phyloP scores from a whole-genome alignment of 2,329 filamentous ascomycete genomes.

The Penicillium vulpinum region DNA sequence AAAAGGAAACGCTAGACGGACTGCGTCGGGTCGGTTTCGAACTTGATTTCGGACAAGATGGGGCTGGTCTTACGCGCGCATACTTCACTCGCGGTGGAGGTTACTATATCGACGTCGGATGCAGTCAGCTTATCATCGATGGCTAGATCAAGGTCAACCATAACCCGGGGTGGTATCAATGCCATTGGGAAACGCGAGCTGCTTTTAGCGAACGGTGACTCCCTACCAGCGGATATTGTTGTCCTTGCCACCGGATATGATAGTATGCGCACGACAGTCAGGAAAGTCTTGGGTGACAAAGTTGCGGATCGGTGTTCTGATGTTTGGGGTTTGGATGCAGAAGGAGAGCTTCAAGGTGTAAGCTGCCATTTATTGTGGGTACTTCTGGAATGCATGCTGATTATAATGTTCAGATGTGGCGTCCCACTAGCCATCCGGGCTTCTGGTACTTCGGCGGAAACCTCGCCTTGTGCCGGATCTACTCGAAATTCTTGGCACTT shows the following conservation, averaged over 20 bases:
- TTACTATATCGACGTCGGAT: conserved; percentile 61
- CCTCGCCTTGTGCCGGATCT: conserved; percentile 62
- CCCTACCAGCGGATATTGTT: conserved; percentile 62
- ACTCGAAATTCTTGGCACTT: conserved; percentile 54
- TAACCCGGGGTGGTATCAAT: conserved; percentile 54
- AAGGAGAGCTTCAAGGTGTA: conserved; percentile 55
- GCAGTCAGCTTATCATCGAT: conserved; percentile 55
- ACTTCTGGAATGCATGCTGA: neutral
- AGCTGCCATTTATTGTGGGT: conserved; percentile 3
- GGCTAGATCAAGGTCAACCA: conserved; percentile 64
- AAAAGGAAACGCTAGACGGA: conserved; percentile 47
- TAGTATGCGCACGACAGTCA: conserved; percentile 66
- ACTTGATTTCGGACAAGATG: conserved; percentile 43
- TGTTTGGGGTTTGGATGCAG: conserved; percentile 63
- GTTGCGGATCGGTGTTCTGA: conserved; percentile 58
- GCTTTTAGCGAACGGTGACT: conserved; percentile 55
- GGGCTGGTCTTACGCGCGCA: conserved; percentile 44
- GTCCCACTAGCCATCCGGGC: conserved; percentile 60
- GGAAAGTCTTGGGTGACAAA: conserved; percentile 62
- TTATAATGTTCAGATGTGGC: conserved; percentile 45
- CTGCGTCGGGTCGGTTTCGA: conserved; percentile 51
- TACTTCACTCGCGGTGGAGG: conserved; percentile 55
- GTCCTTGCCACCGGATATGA: conserved; percentile 66
- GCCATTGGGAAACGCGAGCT: conserved; percentile 51
- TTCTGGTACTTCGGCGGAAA: conserved; percentile 70